A percentile compares a stretch with the other conserved stretches of the same genome.
phyloP scores from a whole-genome alignment of 2,329 filamentous ascomycete genomes.

The Zasmidium citrigriseum region DNA sequence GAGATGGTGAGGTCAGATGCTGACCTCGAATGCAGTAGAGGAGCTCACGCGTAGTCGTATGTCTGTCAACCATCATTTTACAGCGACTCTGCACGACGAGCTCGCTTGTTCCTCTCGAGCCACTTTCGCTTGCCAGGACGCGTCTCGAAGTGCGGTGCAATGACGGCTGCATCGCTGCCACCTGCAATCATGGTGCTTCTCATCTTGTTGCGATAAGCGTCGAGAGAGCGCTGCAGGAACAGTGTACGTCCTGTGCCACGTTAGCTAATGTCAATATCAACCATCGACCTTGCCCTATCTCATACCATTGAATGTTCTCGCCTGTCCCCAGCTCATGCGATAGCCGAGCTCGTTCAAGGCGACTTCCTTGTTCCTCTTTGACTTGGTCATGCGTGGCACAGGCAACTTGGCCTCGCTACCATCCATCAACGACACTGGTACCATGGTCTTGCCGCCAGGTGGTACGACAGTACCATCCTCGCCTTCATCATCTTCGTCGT shows the following conservation, averaged over 20 bases:
- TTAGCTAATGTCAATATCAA: constrained; percentile 9
- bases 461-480: constrained; percentile 35
- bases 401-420: constrained; percentile 72
- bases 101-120: constrained; percentile 49
- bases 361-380: constrained; percentile 77
- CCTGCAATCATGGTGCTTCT: constrained; percentile 75
- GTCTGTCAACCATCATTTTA: not conserved
- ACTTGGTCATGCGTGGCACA: constrained; percentile 72
- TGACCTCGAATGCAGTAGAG: not conserved
- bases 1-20: not conserved
- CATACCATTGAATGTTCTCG: constrained; percentile 77
- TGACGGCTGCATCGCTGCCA: constrained; percentile 71
- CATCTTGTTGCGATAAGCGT: constrained; percentile 92
- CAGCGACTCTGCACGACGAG: constrained; percentile 21
- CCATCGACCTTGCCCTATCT: constrained; percentile 10
- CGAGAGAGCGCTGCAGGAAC: constrained; percentile 60
- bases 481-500: constrained; percentile 62
- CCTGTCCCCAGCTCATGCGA: constrained; percentile 95
- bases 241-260: constrained; percentile 22
- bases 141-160: constrained; percentile 86
- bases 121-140: constrained; percentile 75
- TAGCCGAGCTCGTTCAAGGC: constrained; percentile 90
- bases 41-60: not conserved
- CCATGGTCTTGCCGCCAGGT: constrained; percentile 48
- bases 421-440: constrained; percentile 57